Percentiles rank a stretch among this genome's conserved stretches.
Conservation (phyloP, 73 alveolate species). For the Tetrahymena borealis region DNA sequence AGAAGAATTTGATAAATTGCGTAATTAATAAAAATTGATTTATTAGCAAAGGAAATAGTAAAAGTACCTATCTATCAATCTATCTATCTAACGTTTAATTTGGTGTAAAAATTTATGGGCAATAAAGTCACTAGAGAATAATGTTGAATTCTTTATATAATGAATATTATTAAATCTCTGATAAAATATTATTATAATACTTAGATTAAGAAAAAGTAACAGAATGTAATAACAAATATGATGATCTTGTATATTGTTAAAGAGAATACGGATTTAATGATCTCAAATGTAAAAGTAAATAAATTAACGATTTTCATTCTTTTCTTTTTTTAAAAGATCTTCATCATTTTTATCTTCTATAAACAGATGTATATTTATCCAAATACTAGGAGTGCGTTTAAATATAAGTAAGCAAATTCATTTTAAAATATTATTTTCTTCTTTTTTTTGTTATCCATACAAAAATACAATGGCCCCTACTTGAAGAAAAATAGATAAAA, state of each 20-base stretch:
- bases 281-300: slow-evolving; percentile 7
- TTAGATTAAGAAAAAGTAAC: slow-evolving; percentile 10
- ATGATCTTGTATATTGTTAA: slow-evolving; percentile 25
- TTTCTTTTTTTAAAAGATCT: not conserved
- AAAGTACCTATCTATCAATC: too few species aligned
- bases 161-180: not conserved
- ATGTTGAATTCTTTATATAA: not conserved
- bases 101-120: too few species aligned
- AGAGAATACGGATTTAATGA: slow-evolving; percentile 37
- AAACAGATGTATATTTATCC: not conserved
- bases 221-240: slow-evolving; percentile 30
- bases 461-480: too few species aligned
- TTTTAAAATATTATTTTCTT: not conserved
- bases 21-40: too few species aligned
- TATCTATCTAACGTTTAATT: too few species aligned
- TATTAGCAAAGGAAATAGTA: too few species aligned
- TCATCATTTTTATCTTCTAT: not conserved
- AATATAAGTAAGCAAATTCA: not conserved
- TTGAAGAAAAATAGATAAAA: too few species aligned
- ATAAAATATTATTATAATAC: not conserved
- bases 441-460: not conserved
- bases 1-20: too few species aligned
- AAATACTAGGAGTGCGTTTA: not conserved
- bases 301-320: not conserved
- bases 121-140: not conserved